Evolutionary conservation across 208 protist genomes (phyloP).

Genomic region (Crithidia expoeki): DNA sequence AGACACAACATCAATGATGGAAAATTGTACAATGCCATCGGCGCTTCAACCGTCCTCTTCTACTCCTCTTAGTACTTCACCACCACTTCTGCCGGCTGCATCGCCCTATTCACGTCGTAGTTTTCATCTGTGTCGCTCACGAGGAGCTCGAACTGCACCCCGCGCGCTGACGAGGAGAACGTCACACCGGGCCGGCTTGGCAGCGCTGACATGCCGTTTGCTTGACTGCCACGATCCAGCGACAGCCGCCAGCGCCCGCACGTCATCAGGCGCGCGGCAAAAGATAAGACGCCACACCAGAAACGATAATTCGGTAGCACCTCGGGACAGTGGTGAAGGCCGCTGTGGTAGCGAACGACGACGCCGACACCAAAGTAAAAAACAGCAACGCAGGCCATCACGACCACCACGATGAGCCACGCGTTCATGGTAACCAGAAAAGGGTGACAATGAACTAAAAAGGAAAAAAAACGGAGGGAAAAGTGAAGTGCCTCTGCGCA

Average conservation of each 20-base stretch:
- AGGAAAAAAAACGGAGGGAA: neutral
- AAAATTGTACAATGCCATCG: no score
- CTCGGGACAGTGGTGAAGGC: slow-evolving; percentile 69
- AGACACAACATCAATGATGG: slow-evolving; percentile 5
- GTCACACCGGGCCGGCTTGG: slow-evolving; percentile 32
- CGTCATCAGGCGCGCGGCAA: slow-evolving; percentile 41
- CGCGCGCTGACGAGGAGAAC: slow-evolving; percentile 19
- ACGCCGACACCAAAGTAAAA: slow-evolving; percentile 74
- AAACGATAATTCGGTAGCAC: slow-evolving; percentile 81
- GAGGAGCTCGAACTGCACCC: slow-evolving; percentile 59
- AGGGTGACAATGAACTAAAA: neutral
- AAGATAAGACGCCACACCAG: slow-evolving; percentile 48
- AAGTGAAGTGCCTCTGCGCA: neutral
- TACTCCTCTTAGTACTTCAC: slow-evolving; percentile 35
- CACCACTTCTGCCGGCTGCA: slow-evolving; percentile 50
- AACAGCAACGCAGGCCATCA: slow-evolving; percentile 31
- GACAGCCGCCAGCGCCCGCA: slow-evolving; percentile 44
- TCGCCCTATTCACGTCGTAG: slow-evolving; percentile 37
- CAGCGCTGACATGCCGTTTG: slow-evolving; percentile 22
- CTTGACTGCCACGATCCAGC: slow-evolving; percentile 8
- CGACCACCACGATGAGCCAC: slow-evolving; percentile 42
- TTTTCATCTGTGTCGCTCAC: slow-evolving; percentile 56
- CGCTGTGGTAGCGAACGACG: slow-evolving; percentile 74
- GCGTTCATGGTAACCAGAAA: slow-evolving; percentile 16
- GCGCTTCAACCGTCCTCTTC: no score